A percentile compares a stretch with the other conserved stretches of the same genome.
phyloP scores from a whole-genome alignment of 2,329 filamentous ascomycete species.

The Trichoderma asperellum region DNA sequence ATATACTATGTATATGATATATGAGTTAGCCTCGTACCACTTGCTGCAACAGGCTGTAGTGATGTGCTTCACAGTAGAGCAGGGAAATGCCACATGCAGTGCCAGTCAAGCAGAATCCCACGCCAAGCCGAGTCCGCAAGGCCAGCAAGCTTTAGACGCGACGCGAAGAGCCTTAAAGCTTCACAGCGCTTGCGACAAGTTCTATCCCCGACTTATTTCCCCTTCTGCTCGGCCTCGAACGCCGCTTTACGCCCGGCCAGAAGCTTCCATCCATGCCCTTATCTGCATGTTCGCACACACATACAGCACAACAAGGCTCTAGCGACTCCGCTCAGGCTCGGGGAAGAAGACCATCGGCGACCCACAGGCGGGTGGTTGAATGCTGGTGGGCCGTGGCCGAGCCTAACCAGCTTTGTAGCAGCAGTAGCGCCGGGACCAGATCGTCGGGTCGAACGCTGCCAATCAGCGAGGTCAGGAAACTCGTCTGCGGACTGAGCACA shows the following conservation, averaged over 20 bases:
- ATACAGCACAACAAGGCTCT: background rate
- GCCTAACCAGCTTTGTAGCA: constrained; percentile 37
- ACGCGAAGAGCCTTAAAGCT: background rate
- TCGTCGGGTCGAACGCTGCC: constrained; percentile 36
- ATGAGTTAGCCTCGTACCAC: background rate
- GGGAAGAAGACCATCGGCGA: constrained; percentile 20
- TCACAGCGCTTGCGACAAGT: background rate
- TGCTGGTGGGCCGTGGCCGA: constrained; percentile 33
- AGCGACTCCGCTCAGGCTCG: background rate
- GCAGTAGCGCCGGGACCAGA: constrained; percentile 43
- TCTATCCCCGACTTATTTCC: constrained; percentile 14
- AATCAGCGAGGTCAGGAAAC: constrained; percentile 27
- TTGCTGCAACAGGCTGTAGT: background rate
- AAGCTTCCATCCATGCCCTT: background rate
- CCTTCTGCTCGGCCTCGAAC: background rate
- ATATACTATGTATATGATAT: background rate
- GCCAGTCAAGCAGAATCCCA: constrained; percentile 6
- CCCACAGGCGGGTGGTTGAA: constrained; percentile 21
- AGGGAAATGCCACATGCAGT: constrained; percentile 2
- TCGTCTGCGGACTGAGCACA: background rate
- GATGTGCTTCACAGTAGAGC: background rate
- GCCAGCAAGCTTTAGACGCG: background rate
- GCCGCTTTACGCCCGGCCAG: background rate
- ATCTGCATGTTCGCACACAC: background rate
- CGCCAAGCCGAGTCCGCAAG: background rate